Evolutionary conservation across 2,329 filamentous ascomycete species (phyloP).

Genomic region (Fusarium sp.): DNA sequence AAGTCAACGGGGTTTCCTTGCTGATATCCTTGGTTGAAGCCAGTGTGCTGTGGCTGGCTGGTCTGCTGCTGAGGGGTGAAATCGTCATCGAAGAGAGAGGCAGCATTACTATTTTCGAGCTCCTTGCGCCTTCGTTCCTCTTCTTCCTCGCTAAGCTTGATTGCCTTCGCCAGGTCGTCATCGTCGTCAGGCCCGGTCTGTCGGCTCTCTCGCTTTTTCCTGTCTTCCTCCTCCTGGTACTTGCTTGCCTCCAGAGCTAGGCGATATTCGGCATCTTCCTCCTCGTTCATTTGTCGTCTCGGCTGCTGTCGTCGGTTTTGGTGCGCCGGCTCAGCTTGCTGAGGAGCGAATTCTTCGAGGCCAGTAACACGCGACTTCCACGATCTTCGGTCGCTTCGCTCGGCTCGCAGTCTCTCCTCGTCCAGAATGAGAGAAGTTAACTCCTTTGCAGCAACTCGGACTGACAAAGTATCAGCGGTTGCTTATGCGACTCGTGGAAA

Average conservation of each 20-base stretch:
- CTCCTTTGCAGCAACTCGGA: conserved; percentile 95
- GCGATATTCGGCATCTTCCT: conserved; percentile 90
- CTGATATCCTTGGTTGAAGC: conserved; percentile 97
- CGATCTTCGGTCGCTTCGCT: conserved; percentile 89
- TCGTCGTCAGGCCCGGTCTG: conserved; percentile 71
- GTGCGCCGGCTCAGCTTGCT: conserved; percentile 51
- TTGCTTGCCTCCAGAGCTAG: conserved; percentile 96
- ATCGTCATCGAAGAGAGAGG: conserved; percentile 88
- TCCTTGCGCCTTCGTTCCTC: conserved; percentile 90
- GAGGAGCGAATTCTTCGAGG: conserved; percentile 80
- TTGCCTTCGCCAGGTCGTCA: conserved; percentile 92
- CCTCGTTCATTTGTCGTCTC: conserved; percentile 69
- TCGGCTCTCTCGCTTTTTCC: conserved; percentile 75
- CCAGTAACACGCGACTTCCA: conserved; percentile 98
- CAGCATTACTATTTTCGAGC: conserved; percentile 85
- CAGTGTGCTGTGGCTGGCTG: conserved; percentile 80
- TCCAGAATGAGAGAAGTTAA: conserved; percentile 91
- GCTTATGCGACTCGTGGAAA: background rate
- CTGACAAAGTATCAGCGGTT: conserved; percentile 59
- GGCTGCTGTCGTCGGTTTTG: conserved; percentile 56
- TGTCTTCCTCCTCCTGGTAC: conserved; percentile 91
- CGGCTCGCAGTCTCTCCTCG: conserved; percentile 89
- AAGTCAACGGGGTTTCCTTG: conserved; percentile 97
- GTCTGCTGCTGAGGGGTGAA: conserved; percentile 64
- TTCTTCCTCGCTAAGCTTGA: conserved; percentile 93